Conservation (phyloP, 768 basidiomycete genomes). For the Hericium erinaceus region DNA sequence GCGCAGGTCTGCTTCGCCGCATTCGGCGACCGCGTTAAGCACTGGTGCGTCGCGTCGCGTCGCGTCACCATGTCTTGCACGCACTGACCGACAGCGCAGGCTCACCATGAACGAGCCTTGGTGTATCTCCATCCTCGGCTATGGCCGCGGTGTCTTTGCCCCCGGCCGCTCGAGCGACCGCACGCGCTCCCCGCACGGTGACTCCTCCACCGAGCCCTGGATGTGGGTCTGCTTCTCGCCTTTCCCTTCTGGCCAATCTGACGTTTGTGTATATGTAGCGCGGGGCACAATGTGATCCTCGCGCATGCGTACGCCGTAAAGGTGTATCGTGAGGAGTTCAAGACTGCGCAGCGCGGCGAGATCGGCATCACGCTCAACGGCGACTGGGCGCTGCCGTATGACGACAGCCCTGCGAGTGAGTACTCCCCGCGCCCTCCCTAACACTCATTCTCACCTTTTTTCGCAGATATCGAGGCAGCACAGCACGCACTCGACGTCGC, state of each 20-base stretch:
- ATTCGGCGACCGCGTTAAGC: slow-evolving; percentile 69
- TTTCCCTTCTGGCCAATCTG: neutral
- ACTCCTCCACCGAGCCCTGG: slow-evolving; percentile 62
- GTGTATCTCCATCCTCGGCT: slow-evolving; percentile 63
- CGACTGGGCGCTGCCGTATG: slow-evolving; percentile 68
- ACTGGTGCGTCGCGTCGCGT: slow-evolving; percentile 39
- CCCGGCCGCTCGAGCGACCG: slow-evolving; percentile 64
- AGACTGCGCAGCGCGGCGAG: slow-evolving; percentile 48
- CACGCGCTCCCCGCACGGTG: slow-evolving; percentile 45
- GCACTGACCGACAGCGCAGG: slow-evolving; percentile 25
- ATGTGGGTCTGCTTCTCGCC: slow-evolving; percentile 34
- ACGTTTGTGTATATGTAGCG: slow-evolving; percentile 26
- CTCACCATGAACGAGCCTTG: slow-evolving; percentile 72
- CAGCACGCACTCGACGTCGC: slow-evolving; percentile 66
- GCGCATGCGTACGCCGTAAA: slow-evolving; percentile 63
- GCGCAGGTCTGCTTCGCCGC: slow-evolving; percentile 57
- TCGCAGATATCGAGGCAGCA: slow-evolving; percentile 53
- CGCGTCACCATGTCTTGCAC: slow-evolving; percentile 13
- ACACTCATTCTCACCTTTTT: neutral
- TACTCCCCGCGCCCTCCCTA: neutral
- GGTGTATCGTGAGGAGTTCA: slow-evolving; percentile 58
- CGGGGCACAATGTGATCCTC: slow-evolving; percentile 58
- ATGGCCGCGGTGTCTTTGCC: slow-evolving; percentile 62
- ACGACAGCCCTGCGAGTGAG: slow-evolving; percentile 59
- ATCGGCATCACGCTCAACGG: slow-evolving; percentile 79